Evolutionary conservation across 768 basidiomycete genomes (phyloP).

Genomic region (Clavaria fumosa): DNA sequence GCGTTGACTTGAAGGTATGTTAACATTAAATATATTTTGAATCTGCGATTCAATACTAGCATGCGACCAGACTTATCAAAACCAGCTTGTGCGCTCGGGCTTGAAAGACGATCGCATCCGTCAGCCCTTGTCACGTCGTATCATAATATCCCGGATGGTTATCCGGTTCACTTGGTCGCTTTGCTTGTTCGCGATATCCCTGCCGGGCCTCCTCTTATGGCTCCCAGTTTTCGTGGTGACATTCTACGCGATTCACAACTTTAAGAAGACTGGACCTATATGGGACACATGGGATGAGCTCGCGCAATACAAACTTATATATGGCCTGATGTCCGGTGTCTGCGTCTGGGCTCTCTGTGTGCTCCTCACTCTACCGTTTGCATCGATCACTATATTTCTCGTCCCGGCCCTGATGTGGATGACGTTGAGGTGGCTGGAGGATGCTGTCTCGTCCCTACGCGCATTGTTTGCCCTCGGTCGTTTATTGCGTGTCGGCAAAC

Average conservation of each 20-base stretch:
- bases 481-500: slow-evolving; percentile 45
- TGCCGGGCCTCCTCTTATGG: slow-evolving; percentile 76
- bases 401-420: slow-evolving; percentile 81
- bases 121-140: slow-evolving; percentile 36
- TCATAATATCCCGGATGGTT: slow-evolving; percentile 46
- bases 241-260: slow-evolving; percentile 52
- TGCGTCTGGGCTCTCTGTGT: slow-evolving; percentile 45
- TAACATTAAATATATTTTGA: neutral
- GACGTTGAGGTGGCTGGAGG: slow-evolving; percentile 77
- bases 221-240: slow-evolving; percentile 61
- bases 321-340: slow-evolving; percentile 61
- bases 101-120: slow-evolving; percentile 82
- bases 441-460: slow-evolving; percentile 63
- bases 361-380: slow-evolving; percentile 46
- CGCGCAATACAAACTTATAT: slow-evolving; percentile 77
- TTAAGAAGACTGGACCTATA: slow-evolving; percentile 68
- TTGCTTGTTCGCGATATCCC: slow-evolving; percentile 45
- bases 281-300: slow-evolving; percentile 87
- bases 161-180: slow-evolving; percentile 51
- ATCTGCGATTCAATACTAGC: slow-evolving; percentile 1
- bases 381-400: slow-evolving; percentile 36
- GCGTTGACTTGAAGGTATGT: slow-evolving; percentile 51
- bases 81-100: slow-evolving; percentile 45
- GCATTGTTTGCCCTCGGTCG: slow-evolving; percentile 50
- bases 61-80: slow-evolving; percentile 49